phyloP scores from a whole-genome alignment of 1,139 yeast genomes.

The Protomyces pachydermus region DNA sequence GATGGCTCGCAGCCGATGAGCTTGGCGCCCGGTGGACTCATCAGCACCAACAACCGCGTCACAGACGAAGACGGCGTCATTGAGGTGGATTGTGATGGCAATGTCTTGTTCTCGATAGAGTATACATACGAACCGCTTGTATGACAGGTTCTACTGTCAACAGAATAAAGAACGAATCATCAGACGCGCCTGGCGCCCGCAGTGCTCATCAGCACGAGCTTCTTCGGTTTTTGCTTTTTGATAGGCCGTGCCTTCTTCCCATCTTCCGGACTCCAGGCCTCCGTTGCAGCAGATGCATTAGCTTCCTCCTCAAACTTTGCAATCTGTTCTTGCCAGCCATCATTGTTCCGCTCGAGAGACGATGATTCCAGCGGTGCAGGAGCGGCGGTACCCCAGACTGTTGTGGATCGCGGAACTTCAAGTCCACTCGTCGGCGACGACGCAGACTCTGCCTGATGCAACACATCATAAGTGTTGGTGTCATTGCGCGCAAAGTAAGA shows the following conservation, averaged over 20 bases:
- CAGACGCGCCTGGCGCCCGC: conserved; percentile 27
- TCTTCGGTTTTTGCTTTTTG: conserved; percentile 32
- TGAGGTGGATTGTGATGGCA: conserved; percentile 6
- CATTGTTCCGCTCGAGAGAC: conserved; percentile 1
- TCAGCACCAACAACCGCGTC: conserved; percentile 17
- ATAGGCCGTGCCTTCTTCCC: background rate
- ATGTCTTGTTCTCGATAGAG: conserved; percentile 7
- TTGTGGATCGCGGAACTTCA: background rate
- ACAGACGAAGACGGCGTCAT: conserved; percentile 2
- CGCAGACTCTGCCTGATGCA: conserved; percentile 1
- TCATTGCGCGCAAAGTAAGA: conserved; percentile 17
- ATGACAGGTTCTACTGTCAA: background rate
- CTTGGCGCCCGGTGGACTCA: conserved; percentile 12
- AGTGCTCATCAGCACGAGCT: conserved; percentile 32
- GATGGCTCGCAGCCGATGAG: conserved; percentile 5
- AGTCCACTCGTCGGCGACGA: conserved; percentile 2
- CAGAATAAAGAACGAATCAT: background rate
- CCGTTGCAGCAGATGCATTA: conserved; percentile 2
- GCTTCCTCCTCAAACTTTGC: conserved; percentile 28
- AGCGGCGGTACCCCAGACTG: conserved; percentile 18
- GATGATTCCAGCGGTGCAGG: conserved; percentile 28
- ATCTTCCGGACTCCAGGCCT: background rate
- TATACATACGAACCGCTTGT: background rate
- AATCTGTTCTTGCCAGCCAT: conserved; percentile 32
- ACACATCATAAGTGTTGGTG: conserved; percentile 16